phyloP scores from a whole-genome alignment of 768 basidiomycete species.

The Tulasnella sp. region DNA sequence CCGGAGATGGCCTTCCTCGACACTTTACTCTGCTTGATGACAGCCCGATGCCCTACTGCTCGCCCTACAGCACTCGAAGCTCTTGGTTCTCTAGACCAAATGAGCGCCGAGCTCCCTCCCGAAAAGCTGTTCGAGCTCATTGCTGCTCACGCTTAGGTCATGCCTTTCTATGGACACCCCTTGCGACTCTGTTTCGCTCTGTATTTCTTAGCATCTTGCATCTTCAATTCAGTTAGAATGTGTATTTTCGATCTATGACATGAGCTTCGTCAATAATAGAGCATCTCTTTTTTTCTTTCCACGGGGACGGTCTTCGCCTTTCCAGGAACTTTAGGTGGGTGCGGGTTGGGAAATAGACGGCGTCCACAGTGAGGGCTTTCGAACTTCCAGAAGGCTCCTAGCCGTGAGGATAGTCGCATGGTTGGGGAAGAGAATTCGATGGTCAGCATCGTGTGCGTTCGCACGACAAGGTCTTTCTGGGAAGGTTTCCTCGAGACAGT shows the following conservation, averaged over 20 bases:
- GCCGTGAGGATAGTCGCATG: constrained; percentile 12
- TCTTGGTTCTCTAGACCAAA: constrained; percentile 7
- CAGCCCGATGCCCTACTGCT: background rate
- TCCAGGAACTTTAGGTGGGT: background rate
- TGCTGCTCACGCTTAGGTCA: background rate
- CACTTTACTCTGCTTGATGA: constrained; percentile 20
- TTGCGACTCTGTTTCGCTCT: background rate
- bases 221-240: background rate
- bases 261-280: background rate
- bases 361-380: background rate
- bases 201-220: background rate
- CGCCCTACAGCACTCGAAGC: constrained; percentile 23
- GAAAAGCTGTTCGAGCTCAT: constrained; percentile 19
- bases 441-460: background rate
- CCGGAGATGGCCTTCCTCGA: constrained; percentile 13
- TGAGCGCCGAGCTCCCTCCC: constrained; percentile 13
- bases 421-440: background rate
- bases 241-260: background rate
- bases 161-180: background rate
- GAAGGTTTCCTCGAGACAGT: background rate
- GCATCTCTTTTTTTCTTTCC: background rate
- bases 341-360: background rate
- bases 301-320: background rate
- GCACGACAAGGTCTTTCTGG: background rate
- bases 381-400: background rate